Conservation (phyloP, 495 filamentous ascomycete species). For the Tuber brumale region DNA sequence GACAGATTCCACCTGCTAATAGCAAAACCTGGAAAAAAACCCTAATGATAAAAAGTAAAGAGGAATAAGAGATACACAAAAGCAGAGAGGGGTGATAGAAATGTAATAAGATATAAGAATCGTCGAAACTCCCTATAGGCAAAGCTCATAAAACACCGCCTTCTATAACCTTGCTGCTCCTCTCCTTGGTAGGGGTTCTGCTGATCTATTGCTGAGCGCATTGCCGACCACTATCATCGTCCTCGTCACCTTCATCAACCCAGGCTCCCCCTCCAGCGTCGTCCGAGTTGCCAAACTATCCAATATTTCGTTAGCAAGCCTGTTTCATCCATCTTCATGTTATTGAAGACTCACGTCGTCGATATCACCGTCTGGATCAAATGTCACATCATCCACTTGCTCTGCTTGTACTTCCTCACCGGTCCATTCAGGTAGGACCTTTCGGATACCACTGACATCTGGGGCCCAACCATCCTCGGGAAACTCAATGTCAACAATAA, state of each 20-base stretch:
- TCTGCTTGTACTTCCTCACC: slow-evolving; percentile 54
- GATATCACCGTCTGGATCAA: slow-evolving; percentile 68
- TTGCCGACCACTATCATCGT: slow-evolving; percentile 54
- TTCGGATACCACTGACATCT: slow-evolving; percentile 59
- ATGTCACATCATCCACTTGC: slow-evolving; percentile 78
- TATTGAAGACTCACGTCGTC: slow-evolving; percentile 57
- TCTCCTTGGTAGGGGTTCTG: not conserved
- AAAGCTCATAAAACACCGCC: not conserved
- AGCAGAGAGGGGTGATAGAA: slow-evolving; percentile 5
- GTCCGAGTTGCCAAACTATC: slow-evolving; percentile 52
- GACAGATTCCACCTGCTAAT: not conserved
- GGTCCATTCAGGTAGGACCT: slow-evolving; percentile 59
- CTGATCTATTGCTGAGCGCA: slow-evolving; percentile 57
- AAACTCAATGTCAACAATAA: slow-evolving; percentile 80
- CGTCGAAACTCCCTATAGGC: not conserved
- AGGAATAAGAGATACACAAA: slow-evolving; percentile 9
- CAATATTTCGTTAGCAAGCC: slow-evolving; percentile 11
- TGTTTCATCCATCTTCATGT: not conserved
- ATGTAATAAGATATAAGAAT: slow-evolving; percentile 9
- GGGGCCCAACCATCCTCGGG: slow-evolving; percentile 77
- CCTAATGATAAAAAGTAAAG: slow-evolving; percentile 1
- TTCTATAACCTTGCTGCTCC: not conserved
- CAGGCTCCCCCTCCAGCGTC: slow-evolving; percentile 59
- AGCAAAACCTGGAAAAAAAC: not conserved
- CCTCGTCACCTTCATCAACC: slow-evolving; percentile 71